phyloP scores from a whole-genome alignment of 305 asterid species.

The Fraxinus sp. region DNA sequence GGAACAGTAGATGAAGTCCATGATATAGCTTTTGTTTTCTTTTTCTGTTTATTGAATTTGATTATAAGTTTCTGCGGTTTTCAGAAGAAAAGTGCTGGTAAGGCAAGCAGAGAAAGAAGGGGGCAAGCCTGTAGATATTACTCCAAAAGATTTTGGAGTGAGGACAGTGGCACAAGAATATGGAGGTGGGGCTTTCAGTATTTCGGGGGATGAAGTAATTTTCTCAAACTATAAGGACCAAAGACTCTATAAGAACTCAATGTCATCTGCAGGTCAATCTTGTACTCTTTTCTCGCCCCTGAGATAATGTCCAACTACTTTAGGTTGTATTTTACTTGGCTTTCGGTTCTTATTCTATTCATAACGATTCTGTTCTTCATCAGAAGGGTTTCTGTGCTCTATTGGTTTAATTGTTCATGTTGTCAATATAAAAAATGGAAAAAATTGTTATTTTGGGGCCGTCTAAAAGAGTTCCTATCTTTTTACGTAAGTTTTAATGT shows the following conservation, averaged over 20 bases:
- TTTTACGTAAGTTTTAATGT: neutral
- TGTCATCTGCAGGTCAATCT: slow-evolving; percentile 52
- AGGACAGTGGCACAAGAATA: slow-evolving; percentile 93
- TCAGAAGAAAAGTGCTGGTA: slow-evolving; percentile 79
- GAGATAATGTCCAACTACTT: neutral
- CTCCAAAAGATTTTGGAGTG: slow-evolving; percentile 78
- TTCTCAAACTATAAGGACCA: slow-evolving; percentile 95
- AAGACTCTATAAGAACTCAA: slow-evolving; percentile 67
- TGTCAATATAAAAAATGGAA: neutral
- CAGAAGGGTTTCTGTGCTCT: neutral
- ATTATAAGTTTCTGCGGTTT: slow-evolving; percentile 19
- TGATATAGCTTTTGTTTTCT: neutral
- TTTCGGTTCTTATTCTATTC: neutral
- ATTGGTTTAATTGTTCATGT: neutral
- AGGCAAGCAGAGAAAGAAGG: slow-evolving; percentile 59
- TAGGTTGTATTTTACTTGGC: neutral
- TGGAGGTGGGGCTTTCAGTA: slow-evolving; percentile 89
- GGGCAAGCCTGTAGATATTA: slow-evolving; percentile 59
- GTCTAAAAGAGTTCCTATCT: neutral
- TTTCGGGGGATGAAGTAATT: slow-evolving; percentile 63
- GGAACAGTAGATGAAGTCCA: neutral
- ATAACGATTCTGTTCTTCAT: neutral
- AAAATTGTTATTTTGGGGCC: neutral
- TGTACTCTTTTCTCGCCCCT: slow-evolving; percentile 4
- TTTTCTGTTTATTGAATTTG: neutral